These are phyloP conservation scores for Wilhelminamyces savonicus DNA, from an alignment of 805 yeast genomes.

Conservation along the genomic window DNA sequence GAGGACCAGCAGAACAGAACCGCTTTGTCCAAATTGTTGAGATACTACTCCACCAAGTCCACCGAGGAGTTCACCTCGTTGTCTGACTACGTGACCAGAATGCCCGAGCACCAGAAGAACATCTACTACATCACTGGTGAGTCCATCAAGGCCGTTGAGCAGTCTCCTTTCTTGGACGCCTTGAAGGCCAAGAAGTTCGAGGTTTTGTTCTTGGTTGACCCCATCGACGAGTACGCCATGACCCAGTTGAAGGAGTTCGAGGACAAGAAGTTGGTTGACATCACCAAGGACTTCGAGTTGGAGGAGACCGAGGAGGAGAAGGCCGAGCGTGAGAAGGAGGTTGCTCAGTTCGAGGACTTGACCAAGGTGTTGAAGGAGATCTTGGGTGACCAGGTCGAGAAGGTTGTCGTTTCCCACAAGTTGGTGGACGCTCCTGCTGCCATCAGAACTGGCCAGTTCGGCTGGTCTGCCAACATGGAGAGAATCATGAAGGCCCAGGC, in stretches of 20 bases:
- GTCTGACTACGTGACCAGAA: conserved; percentile 96
- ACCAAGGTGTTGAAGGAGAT: conserved; percentile 95
- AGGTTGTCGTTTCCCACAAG: conserved; percentile 97
- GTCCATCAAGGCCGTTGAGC: conserved; percentile 93
- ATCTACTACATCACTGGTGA: conserved; percentile 99
- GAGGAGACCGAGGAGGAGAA: conserved; percentile 99
- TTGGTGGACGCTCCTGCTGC: conserved; percentile 99
- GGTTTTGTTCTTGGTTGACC: conserved; percentile 96
- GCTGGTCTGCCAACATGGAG: conserved; percentile 99
- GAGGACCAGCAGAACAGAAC: conserved; percentile 98
- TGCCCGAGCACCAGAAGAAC: conserved; percentile 99
- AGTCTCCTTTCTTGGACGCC: conserved; percentile 98
- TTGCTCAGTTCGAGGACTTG: conserved; percentile 85
- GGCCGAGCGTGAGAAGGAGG: conserved; percentile 87
- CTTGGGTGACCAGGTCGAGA: conserved; percentile 98
- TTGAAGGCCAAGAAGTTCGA: conserved; percentile 98
- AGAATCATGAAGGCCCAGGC: conserved; percentile 99
- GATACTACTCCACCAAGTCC: conserved; percentile 96
- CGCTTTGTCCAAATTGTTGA: conserved; percentile 90
- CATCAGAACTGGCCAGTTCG: conserved; percentile 99
- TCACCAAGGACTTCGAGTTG: conserved; percentile 97
- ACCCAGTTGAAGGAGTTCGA: conserved; percentile 99
- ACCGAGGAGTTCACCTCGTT: conserved; percentile 90
- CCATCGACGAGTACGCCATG: conserved; percentile 99
- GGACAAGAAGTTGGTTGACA: conserved; percentile 98